These are phyloP conservation scores for Apiospora kogelbergensis DNA, from an alignment of 2,329 filamentous ascomycete species.

Conservation along the genomic window DNA sequence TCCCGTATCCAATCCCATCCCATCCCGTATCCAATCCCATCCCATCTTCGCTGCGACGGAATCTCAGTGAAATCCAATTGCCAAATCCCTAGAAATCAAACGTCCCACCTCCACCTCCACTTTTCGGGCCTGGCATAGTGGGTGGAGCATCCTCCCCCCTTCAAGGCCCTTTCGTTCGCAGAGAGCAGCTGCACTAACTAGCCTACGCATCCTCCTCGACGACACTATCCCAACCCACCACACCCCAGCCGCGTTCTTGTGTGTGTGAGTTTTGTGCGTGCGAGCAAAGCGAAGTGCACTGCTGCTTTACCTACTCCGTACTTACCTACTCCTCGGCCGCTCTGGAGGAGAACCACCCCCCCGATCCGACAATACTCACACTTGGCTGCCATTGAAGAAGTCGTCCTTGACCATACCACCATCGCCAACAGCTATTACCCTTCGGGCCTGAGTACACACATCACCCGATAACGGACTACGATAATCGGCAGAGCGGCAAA, in stretches of 20 bases:
- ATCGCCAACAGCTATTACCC: neutral
- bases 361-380: neutral
- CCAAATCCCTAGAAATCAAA: conserved; percentile 6
- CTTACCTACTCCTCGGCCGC: neutral
- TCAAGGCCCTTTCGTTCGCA: neutral
- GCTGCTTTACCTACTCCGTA: neutral
- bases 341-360: neutral
- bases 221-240: neutral
- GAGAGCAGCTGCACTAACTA: neutral
- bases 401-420: neutral
- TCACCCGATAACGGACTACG: conserved; percentile 3
- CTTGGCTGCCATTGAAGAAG: neutral
- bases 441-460: neutral
- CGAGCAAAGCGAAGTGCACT: neutral
- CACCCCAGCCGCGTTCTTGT: neutral
- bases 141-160: neutral
- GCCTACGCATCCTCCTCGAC: neutral
- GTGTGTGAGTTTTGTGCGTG: neutral
- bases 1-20: neutral
- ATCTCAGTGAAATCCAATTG: neutral
- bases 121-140: neutral
- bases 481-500: neutral
- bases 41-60: neutral
- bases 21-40: neutral
- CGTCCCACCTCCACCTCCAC: neutral